Evolutionary conservation across 805 yeast species (phyloP).

Genomic region (Saturnispora besseyi): DNA sequence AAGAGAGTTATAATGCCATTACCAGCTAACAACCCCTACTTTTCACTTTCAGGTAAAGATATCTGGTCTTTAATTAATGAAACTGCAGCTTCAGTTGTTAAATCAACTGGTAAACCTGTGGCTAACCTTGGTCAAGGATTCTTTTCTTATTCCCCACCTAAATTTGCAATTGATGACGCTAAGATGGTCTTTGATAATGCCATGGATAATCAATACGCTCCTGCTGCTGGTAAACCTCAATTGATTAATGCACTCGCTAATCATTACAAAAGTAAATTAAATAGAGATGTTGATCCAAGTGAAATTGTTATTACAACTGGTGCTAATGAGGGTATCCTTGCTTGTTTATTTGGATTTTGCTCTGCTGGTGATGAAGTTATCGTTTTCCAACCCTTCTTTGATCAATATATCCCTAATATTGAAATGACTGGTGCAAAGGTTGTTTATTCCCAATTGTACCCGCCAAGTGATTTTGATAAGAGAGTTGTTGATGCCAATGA

Average conservation of each 20-base stretch:
- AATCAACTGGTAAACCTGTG: conserved; percentile 62
- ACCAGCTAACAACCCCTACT: conserved; percentile 55
- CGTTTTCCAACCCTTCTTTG: conserved; percentile 95
- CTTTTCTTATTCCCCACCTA: conserved; percentile 92
- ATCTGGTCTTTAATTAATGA: conserved; percentile 95
- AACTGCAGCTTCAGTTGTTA: conserved; percentile 79
- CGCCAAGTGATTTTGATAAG: conserved; percentile 61
- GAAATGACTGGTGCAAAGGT: conserved; percentile 91
- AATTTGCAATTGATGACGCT: conserved; percentile 82
- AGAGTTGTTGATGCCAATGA: conserved; percentile 70
- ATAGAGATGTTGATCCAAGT: conserved; percentile 42
- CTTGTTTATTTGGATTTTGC: conserved; percentile 77
- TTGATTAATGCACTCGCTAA: conserved; percentile 61
- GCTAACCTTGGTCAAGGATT: conserved; percentile 95
- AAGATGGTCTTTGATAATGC: conserved; percentile 65
- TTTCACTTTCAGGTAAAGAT: conserved; percentile 69
- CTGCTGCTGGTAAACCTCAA: conserved; percentile 76
- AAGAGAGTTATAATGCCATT: conserved; percentile 1
- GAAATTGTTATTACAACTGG: conserved; percentile 87
- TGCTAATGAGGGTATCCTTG: conserved; percentile 90
- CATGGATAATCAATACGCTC: conserved; percentile 84
- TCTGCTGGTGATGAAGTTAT: conserved; percentile 89
- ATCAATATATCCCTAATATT: conserved; percentile 90
- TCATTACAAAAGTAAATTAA: conserved; percentile 62
- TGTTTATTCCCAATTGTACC: conserved; percentile 76